Percentiles rank a stretch among this genome's conserved stretches.
These are phyloP conservation scores for Penicillium sp. DNA, from an alignment of 2,329 filamentous ascomycete species.

Conservation along the genomic window DNA sequence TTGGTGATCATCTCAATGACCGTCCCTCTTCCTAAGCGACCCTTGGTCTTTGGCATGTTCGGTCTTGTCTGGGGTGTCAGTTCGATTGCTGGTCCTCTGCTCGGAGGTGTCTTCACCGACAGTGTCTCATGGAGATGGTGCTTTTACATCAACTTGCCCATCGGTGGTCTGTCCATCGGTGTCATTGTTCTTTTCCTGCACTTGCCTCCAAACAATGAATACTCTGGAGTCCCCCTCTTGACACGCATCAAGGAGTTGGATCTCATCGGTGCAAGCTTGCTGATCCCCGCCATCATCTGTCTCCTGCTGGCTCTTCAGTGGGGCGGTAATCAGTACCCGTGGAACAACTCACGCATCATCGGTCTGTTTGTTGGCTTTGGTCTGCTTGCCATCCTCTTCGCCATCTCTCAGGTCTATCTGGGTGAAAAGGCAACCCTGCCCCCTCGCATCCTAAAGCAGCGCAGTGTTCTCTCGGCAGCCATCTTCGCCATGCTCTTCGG, in stretches of 20 bases:
- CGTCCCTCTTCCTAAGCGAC: slow-evolving; percentile 49
- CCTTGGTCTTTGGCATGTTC: slow-evolving; percentile 43
- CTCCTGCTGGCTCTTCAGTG: slow-evolving; percentile 23
- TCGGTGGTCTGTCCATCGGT: slow-evolving; percentile 38
- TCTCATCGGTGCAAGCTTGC: slow-evolving; percentile 31
- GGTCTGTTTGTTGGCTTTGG: slow-evolving; percentile 19
- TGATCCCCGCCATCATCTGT: slow-evolving; percentile 24
- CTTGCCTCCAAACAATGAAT: slow-evolving; percentile 26
- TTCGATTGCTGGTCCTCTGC: slow-evolving; percentile 36
- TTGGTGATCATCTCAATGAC: slow-evolving; percentile 25
- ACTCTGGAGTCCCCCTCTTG: slow-evolving; percentile 4
- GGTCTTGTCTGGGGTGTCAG: slow-evolving; percentile 55
- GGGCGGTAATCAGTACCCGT: slow-evolving; percentile 22
- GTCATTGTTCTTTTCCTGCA: slow-evolving; percentile 47
- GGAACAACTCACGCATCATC: slow-evolving; percentile 20
- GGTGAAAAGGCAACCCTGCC: slow-evolving; percentile 48
- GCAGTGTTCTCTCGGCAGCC: slow-evolving; percentile 31
- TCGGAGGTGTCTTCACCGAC: slow-evolving; percentile 43
- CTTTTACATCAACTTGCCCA: slow-evolving; percentile 43
- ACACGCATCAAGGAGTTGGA: slow-evolving; percentile 34
- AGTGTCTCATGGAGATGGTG: slow-evolving; percentile 35
- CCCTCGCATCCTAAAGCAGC: slow-evolving; percentile 45
- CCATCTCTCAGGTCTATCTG: slow-evolving; percentile 40
- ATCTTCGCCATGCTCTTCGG: slow-evolving; percentile 23
- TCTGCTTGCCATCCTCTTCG: slow-evolving; percentile 40